A percentile compares a stretch with the other conserved stretches of the same genome.
phyloP scores from a whole-genome alignment of 768 basidiomycete genomes.

The Termitomyces sp. region DNA sequence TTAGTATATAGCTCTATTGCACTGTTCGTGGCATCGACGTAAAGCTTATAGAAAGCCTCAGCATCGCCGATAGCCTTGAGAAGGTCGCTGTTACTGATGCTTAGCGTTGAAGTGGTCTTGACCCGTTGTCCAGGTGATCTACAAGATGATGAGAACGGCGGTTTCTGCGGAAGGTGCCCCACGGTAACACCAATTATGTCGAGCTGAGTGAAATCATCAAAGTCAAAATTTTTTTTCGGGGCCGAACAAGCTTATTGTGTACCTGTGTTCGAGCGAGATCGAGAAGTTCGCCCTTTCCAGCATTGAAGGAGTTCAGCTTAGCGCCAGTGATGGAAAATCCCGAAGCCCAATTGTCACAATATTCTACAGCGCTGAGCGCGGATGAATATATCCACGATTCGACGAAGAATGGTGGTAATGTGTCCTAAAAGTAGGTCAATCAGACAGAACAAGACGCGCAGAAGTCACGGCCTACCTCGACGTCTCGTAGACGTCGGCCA shows the following conservation, averaged over 20 bases:
- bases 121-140: constrained; percentile 20
- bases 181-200: constrained; percentile 78
- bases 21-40: constrained; percentile 70
- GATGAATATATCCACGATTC: constrained; percentile 95
- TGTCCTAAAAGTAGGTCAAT: constrained; percentile 17
- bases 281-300: constrained; percentile 84
- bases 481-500: constrained; percentile 69
- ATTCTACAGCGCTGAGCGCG: constrained; percentile 77
- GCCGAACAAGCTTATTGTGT: constrained; percentile 16
- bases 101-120: constrained; percentile 24
- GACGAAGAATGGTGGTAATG: constrained; percentile 69
- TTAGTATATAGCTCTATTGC: constrained; percentile 83
- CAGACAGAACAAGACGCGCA: not conserved
- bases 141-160: constrained; percentile 20
- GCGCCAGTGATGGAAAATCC: constrained; percentile 45
- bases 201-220: constrained; percentile 49
- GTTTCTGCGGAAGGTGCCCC: constrained; percentile 71
- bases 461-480: constrained; percentile 61
- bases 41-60: constrained; percentile 75
- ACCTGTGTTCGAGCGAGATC: constrained; percentile 91
- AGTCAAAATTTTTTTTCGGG: not conserved
- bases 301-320: constrained; percentile 53
- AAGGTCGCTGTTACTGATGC: constrained; percentile 63
- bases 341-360: constrained; percentile 73
- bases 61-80: constrained; percentile 52